Evolutionary conservation across 352 stramenopile genomes (phyloP).

Genomic region (Globisporangium megalacanthum): DNA sequence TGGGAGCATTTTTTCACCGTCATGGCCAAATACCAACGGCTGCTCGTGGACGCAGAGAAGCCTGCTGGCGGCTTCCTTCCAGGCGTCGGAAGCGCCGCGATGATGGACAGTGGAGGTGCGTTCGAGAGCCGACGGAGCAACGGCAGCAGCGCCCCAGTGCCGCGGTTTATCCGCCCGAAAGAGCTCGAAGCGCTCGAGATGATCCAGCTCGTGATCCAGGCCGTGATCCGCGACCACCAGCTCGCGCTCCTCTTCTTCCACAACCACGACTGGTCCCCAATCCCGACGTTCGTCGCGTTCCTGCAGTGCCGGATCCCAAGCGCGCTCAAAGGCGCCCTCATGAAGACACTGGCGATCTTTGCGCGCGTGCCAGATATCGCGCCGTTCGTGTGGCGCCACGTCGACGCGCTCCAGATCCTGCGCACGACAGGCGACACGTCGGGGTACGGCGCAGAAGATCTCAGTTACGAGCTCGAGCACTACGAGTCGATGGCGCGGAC

Average conservation of each 20-base stretch:
- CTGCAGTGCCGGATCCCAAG: slow-evolving; percentile 80
- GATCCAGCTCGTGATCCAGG: slow-evolving; percentile 76
- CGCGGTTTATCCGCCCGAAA: slow-evolving; percentile 73
- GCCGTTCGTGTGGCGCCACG: slow-evolving; percentile 79
- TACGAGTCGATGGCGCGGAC: slow-evolving; percentile 72
- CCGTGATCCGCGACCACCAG: slow-evolving; percentile 66
- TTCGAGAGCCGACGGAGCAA: slow-evolving; percentile 10
- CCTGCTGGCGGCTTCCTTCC: slow-evolving; percentile 30
- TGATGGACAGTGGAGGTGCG: slow-evolving; percentile 5
- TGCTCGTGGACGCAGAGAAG: slow-evolving; percentile 71
- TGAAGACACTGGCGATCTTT: slow-evolving; percentile 81
- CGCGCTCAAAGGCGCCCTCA: slow-evolving; percentile 77
- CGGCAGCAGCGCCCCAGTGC: slow-evolving; percentile 26
- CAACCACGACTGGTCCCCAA: slow-evolving; percentile 81
- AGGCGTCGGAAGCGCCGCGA: slow-evolving; percentile 3
- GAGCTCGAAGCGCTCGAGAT: slow-evolving; percentile 78
- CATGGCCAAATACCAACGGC: slow-evolving; percentile 79
- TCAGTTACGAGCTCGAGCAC: slow-evolving; percentile 83
- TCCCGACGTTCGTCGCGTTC: slow-evolving; percentile 79
- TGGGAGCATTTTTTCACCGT: slow-evolving; percentile 85
- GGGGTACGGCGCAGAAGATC: slow-evolving; percentile 64
- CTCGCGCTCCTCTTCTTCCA: slow-evolving; percentile 82
- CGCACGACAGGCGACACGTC: slow-evolving; percentile 61
- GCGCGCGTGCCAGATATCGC: slow-evolving; percentile 72
- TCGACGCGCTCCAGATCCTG: slow-evolving; percentile 80